phyloP scores from a whole-genome alignment of 305 asterid genomes.

The Fraxinus paxiana region DNA sequence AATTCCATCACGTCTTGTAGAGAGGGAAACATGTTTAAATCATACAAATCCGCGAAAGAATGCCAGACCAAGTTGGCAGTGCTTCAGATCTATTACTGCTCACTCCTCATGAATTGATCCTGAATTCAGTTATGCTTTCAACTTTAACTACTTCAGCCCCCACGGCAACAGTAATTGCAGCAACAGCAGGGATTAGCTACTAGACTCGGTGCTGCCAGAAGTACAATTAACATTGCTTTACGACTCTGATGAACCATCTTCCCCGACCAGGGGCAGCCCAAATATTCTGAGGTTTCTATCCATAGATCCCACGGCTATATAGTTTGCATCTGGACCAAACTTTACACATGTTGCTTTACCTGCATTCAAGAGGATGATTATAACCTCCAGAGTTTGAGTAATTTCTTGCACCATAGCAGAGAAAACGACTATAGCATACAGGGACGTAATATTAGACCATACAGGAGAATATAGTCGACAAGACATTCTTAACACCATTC shows the following conservation, averaged over 20 bases:
- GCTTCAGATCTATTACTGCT: not conserved
- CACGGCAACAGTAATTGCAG: not conserved
- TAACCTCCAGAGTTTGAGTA: not conserved
- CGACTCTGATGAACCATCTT: conserved; percentile 47
- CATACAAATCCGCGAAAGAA: conserved; percentile 6
- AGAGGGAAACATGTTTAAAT: conserved; percentile 13
- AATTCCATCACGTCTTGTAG: conserved; percentile 4
- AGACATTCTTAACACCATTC: not conserved
- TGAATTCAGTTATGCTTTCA: not conserved
- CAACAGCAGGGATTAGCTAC: not conserved
- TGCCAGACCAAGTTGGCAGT: not conserved
- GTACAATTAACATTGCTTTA: conserved; percentile 27
- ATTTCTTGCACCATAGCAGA: not conserved
- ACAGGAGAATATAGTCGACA: not conserved
- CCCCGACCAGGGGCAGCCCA: conserved; percentile 72
- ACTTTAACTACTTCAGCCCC: not conserved
- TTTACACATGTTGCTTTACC: conserved; percentile 73
- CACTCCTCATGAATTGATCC: not conserved
- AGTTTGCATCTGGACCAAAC: conserved; percentile 84
- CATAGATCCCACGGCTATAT: conserved; percentile 91
- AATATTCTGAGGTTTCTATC: conserved; percentile 87
- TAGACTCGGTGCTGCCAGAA: not conserved
- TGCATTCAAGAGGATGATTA: conserved; percentile 28
- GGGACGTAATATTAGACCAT: not conserved
- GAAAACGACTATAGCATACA: not conserved